A percentile compares a stretch with the other conserved stretches of the same genome.
phyloP scores from a whole-genome alignment of 257 asterid species.

The Craterostigma plantagineum region DNA sequence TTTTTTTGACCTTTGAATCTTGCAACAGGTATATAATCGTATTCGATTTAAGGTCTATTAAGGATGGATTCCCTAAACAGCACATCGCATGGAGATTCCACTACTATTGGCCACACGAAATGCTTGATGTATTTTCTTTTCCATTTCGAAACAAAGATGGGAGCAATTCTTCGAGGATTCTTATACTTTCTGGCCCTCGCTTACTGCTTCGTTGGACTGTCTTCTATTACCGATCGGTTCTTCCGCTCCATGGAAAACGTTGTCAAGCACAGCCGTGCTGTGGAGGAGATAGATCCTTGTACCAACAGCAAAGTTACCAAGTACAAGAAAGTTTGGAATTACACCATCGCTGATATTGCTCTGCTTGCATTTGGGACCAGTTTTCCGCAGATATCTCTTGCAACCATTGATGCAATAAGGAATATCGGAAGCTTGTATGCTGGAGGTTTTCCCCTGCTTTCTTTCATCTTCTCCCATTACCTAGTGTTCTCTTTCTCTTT shows the following conservation, averaged over 20 bases:
- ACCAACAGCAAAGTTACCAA: slow-evolving; percentile 31
- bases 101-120: no score
- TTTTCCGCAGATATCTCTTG: slow-evolving; percentile 91
- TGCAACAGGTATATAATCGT: no score
- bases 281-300: slow-evolving; percentile 42
- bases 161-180: slow-evolving; percentile 33
- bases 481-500: no score
- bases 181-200: slow-evolving; percentile 51
- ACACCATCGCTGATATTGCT: slow-evolving; percentile 72
- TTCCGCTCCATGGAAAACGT: slow-evolving; percentile 87
- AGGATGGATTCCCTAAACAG: no score
- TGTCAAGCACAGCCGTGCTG: slow-evolving; percentile 55
- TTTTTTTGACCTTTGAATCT: no score
- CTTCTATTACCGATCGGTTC: slow-evolving; percentile 81
- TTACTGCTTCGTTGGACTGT: slow-evolving; percentile 77
- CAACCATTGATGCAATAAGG: slow-evolving; percentile 84
- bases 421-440: slow-evolving; percentile 61
- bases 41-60: no score
- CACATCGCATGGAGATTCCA: no score
- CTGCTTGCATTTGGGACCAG: slow-evolving; percentile 93
- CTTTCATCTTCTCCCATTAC: no score
- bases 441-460: slow-evolving; percentile 37
- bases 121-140: background rate
- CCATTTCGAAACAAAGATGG: slow-evolving; percentile 32
- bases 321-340: slow-evolving; percentile 74